phyloP scores from a whole-genome alignment of 768 basidiomycete genomes.

The Hericium erinaceus region DNA sequence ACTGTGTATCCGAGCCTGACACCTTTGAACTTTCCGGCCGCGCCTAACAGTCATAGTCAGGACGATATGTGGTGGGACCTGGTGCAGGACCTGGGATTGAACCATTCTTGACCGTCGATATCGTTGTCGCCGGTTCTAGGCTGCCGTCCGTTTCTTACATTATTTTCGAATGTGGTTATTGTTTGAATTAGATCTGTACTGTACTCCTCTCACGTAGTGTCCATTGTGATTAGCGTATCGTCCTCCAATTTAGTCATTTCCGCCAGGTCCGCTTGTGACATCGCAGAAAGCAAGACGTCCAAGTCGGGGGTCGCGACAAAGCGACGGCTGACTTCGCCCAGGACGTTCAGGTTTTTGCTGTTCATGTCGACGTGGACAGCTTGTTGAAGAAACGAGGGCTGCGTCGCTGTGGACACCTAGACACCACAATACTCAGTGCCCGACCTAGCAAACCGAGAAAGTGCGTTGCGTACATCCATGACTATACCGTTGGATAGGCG shows the following conservation, averaged over 20 bases:
- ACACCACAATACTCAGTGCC: background rate
- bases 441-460: background rate
- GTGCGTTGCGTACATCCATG: constrained; percentile 54
- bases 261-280: constrained; percentile 44
- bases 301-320: constrained; percentile 82
- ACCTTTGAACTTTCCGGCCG: no score
- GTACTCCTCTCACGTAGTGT: constrained; percentile 20
- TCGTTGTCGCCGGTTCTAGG: no score
- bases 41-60: constrained; percentile 10
- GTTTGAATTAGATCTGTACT: background rate
- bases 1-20: no score
- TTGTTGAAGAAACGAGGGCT: constrained; percentile 84
- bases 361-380: constrained; percentile 62
- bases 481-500: constrained; percentile 73
- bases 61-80: constrained; percentile 33
- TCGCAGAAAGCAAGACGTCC: constrained; percentile 57
- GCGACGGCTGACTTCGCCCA: constrained; percentile 83
- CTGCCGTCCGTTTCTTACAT: no score
- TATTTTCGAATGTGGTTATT: background rate
- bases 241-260: constrained; percentile 24
- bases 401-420: constrained; percentile 75
- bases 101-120: no score
- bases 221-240: constrained; percentile 49
- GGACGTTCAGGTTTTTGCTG: constrained; percentile 51
- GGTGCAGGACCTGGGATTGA: constrained; percentile 22